Base-by-base conservation (phyloP, 805 yeast genomes). In the Starmerella sp. region DNA sequence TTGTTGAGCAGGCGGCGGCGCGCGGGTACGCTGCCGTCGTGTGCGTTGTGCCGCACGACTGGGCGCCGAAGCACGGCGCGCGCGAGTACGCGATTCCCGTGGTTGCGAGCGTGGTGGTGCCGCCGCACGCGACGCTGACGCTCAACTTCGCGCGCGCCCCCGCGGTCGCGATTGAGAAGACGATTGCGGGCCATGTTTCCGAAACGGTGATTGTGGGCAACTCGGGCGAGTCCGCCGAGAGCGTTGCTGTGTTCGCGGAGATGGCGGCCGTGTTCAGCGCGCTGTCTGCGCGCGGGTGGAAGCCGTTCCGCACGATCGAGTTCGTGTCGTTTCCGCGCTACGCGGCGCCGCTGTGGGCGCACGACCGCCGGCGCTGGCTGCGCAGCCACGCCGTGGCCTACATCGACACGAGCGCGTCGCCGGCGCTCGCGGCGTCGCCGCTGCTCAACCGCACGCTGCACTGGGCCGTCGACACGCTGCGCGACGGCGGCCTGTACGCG, bases 121-220 rank as follows among this genome's bases (percentile, higher is more conserved):
- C 57, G 10, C 34, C 36, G 37, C 13, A 28, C 13, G 5, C 43
- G 6, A 7, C 17, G 10, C 39, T 32, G 22, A 22, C 32, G 35
- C n/a, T n/a, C 30, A 22, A 15, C 6, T 14, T 14, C 36, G 10
- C 43, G 35, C n/a, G n/a, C 34, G 22, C 42, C 38, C 2, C 37
- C 17, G 15, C 7, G 31, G 17, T 3, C 10, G 35, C 48, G 36
- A 15, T 17, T 11, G 58, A 60, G 48, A 41, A 32, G 41, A 28
- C 28, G 1, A 28, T 60, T 15, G 11, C 32, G 4, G 62, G 62
- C 5, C 36, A 43, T 35, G 38, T 44, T 6, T 15, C 35, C 28
- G 61, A 55, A 32, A 35, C 50, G 2, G 44, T 60, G 6, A 38
- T 60, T 1, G 42, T 60, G 3, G 57, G 57, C 17, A 55, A 53